Percentiles rank a stretch among this genome's conserved stretches.
Conservation (phyloP, 2,329 filamentous ascomycete genomes). For the Fusarium clavum region DNA sequence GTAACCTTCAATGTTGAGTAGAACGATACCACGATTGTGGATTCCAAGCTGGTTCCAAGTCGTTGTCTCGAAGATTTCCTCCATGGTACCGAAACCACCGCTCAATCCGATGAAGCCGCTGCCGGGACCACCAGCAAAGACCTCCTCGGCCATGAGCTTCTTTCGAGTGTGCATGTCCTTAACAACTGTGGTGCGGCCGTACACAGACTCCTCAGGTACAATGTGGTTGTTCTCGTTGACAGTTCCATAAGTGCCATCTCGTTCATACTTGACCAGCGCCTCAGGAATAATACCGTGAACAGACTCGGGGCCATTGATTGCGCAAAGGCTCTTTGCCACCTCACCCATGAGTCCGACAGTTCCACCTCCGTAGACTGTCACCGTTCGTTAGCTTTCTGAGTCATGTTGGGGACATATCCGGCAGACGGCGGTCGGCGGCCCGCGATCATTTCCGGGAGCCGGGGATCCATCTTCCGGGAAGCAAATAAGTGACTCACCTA, state of each 20-base stretch:
- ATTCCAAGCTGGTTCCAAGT: slow-evolving; percentile 99
- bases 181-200: slow-evolving; percentile 88
- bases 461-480: not conserved
- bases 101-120: slow-evolving; percentile 89
- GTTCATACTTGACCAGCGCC: slow-evolving; percentile 84
- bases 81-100: slow-evolving; percentile 93
- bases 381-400: slow-evolving; percentile 16
- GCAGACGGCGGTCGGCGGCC: slow-evolving; percentile 10
- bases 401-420: not conserved
- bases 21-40: slow-evolving; percentile 80
- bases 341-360: slow-evolving; percentile 97
- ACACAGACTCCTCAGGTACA: slow-evolving; percentile 73
- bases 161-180: slow-evolving; percentile 97
- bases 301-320: slow-evolving; percentile 79
- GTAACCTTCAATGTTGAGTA: slow-evolving; percentile 90
- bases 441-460: not conserved
- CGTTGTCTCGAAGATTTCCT: slow-evolving; percentile 91
- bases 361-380: slow-evolving; percentile 88
- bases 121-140: slow-evolving; percentile 82
- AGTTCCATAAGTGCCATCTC: slow-evolving; percentile 66
- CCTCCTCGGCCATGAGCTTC: slow-evolving; percentile 90
- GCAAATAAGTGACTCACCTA: slow-evolving; percentile 62
- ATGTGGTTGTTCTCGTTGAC: slow-evolving; percentile 62
- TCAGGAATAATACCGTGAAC: slow-evolving; percentile 96
- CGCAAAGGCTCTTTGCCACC: slow-evolving; percentile 85